Evolutionary conservation across 495 filamentous ascomycete species (phyloP).

Genomic region (Hamigera avellanea): DNA sequence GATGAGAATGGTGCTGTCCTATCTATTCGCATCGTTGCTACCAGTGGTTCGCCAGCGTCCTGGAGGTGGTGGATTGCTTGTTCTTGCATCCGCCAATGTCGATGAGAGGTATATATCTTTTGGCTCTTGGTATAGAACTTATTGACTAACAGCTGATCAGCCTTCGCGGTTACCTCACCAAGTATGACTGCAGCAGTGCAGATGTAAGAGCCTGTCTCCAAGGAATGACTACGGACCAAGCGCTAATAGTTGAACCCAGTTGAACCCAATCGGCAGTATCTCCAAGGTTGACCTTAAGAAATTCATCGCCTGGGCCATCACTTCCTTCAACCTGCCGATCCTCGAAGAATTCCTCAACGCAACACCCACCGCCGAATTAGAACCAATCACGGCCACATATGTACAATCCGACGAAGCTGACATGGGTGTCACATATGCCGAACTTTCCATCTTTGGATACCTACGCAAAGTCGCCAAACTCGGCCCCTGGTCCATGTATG

Average conservation of each 20-base stretch:
- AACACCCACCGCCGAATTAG: constrained; percentile 71
- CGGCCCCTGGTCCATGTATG: constrained; percentile 62
- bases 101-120: constrained; percentile 25
- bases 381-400: constrained; percentile 55
- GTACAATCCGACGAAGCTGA: constrained; percentile 56
- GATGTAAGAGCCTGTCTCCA: constrained; percentile 26
- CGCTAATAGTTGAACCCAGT: constrained; percentile 3
- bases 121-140: no score
- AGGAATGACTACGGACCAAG: no score
- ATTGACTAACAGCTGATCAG: constrained; percentile 8
- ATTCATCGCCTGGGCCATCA: constrained; percentile 59
- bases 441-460: constrained; percentile 46
- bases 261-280: constrained; percentile 64
- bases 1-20: constrained; percentile 68
- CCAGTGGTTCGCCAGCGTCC: constrained; percentile 42
- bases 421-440: constrained; percentile 53
- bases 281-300: constrained; percentile 64
- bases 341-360: constrained; percentile 65
- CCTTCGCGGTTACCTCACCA: constrained; percentile 61
- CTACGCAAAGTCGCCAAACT: constrained; percentile 63
- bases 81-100: constrained; percentile 51
- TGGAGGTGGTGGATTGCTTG: constrained; percentile 47
- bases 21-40: constrained; percentile 59
- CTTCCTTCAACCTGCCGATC: constrained; percentile 56
- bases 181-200: constrained; percentile 51